Evolutionary conservation across 768 basidiomycete genomes (phyloP).

Genomic region (Xerocomellus dryophilus): DNA sequence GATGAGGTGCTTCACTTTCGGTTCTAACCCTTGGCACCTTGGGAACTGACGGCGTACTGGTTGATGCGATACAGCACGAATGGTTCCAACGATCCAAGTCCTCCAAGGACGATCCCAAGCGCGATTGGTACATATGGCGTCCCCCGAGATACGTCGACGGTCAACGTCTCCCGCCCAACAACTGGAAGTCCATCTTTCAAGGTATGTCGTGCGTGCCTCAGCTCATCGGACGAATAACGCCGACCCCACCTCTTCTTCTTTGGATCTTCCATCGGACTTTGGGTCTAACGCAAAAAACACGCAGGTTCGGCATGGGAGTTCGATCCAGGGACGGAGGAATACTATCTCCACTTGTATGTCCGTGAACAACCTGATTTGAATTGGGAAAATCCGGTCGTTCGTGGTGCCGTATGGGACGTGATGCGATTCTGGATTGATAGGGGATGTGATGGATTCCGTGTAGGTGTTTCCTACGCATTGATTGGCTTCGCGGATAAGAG

Average conservation of each 20-base stretch:
- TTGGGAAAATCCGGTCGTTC: conserved; percentile 66
- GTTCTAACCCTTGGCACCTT: not conserved
- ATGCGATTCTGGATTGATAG: conserved; percentile 75
- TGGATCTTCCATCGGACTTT: conserved; percentile 1
- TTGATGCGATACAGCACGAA: conserved; percentile 45
- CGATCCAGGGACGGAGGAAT: conserved; percentile 61
- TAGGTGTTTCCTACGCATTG: conserved; percentile 32
- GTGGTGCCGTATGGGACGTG: conserved; percentile 56
- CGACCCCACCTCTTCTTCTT: not conserved
- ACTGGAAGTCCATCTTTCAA: conserved; percentile 69
- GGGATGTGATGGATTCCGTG: conserved; percentile 74
- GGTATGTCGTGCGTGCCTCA: conserved; percentile 34
- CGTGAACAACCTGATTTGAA: conserved; percentile 73
- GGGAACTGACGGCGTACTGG: not conserved
- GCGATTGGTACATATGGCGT: conserved; percentile 78
- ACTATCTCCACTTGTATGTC: conserved; percentile 69
- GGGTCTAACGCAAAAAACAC: not conserved
- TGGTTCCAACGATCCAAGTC: conserved; percentile 66
- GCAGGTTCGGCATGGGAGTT: conserved; percentile 70
- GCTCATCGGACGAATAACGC: not conserved
- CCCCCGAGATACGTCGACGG: conserved; percentile 55
- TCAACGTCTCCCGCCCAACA: conserved; percentile 61
- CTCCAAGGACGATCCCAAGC: conserved; percentile 51
- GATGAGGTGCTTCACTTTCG: conserved; percentile 45
- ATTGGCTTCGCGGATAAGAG: not conserved